Base-by-base conservation (phyloP, 1,139 yeast genomes). In the Suhomyces wounanorum region DNA sequence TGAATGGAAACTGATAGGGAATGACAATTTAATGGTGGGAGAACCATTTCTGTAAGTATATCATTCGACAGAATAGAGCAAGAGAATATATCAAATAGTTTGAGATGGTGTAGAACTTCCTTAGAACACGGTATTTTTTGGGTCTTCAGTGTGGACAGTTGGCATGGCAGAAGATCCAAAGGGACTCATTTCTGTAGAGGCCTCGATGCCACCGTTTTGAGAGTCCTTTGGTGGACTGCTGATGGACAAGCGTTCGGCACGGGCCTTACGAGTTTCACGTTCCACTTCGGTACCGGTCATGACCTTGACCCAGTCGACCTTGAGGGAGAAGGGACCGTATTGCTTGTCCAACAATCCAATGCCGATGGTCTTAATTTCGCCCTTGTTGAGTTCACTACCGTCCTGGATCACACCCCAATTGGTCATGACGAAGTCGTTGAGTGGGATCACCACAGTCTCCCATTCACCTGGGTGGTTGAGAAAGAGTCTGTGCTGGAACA, bases 371-470 rank as follows among this genome's bases (percentile, higher is more conserved):
- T 85, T 84, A 49, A 89, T 81, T 57, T 82, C 82, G 31, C 81
- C 75, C 59, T 81, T 81, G 63, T 88, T 87, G 64, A 89, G 63
- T 55, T 75, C 80, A 50, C 73, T 67, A 21, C 84, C 84, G 55
- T 85, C 88, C 70, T 87, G 94, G 51, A 89, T 84, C 30, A 81
- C 82, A 9, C 96, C 96, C 80, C 89, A 84, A 63, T 87, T 88
- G 31, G 96, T 89, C 70, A 89, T 76, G 51, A 89, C 92, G 67
- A 89, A 88, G 62, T 87, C 92, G 57, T 83, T 78, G 51, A 89
- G 73, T 45, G 95, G 91, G 38, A 89, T 84, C 37, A 85, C 82
- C 35, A 89, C 90, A 0, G 90, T 86, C 63, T 89, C 96, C 96
- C 96, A 89, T 56, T 83, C 78, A 3, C 92, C 92, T 0, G 92